phyloP scores from a whole-genome alignment of 2,329 filamentous ascomycete species.

The Fusarium aywerte region DNA sequence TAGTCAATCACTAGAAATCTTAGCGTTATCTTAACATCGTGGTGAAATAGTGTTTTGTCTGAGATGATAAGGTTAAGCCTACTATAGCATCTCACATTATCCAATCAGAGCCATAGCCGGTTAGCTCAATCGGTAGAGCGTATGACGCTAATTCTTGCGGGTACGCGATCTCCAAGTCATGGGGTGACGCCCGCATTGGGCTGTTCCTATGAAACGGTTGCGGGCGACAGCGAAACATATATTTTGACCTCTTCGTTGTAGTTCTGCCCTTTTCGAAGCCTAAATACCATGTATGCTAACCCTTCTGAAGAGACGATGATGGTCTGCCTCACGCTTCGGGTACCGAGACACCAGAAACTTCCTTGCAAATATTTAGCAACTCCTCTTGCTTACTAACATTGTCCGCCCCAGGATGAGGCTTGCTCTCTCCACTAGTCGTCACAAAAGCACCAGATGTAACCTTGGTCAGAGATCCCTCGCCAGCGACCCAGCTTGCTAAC shows the following conservation, averaged over 20 bases:
- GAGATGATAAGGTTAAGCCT: too few relatives aligned
- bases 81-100: too few relatives aligned
- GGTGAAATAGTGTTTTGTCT: too few relatives aligned
- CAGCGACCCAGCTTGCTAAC: conserved; percentile 27
- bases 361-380: conserved; percentile 16
- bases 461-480: conserved; percentile 20
- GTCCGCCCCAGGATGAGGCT: conserved; percentile 24
- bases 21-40: too few relatives aligned
- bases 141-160: conserved; percentile 73
- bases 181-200: conserved; percentile 62
- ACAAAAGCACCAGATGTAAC: conserved; percentile 25
- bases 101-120: conserved; percentile 48
- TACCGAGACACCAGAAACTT: conserved; percentile 11
- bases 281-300: too few relatives aligned
- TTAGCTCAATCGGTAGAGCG: conserved; percentile 65
- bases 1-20: too few relatives aligned
- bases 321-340: neutral
- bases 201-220: conserved; percentile 39
- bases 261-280: neutral
- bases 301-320: neutral
- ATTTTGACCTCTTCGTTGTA: neutral
- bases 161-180: conserved; percentile 63
- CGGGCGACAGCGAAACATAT: conserved; percentile 12
- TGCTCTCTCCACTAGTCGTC: conserved; percentile 15
- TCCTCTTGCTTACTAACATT: conserved; percentile 34